Evolutionary conservation across 73 alveolate genomes (phyloP), one percentile per base, ranked within the genome.

Genomic region (Symbiodinium natans): DNA sequence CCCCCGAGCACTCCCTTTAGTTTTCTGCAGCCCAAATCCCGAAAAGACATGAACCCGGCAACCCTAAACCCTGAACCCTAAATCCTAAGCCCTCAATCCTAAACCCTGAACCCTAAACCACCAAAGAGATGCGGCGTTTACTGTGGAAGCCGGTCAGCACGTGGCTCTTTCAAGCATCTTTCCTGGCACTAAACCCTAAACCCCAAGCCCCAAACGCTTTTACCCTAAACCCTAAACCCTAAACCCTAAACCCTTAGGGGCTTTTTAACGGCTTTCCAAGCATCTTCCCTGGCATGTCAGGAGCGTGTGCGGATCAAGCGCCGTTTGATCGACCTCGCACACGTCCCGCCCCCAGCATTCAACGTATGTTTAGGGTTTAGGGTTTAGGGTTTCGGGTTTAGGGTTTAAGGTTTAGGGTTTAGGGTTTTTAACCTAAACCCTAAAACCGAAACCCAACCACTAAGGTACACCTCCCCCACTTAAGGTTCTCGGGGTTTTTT

Each of bases 301-400:
- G 95, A 89, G 86, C 75, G 95, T 46, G 95, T 89, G 41, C 86
- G 95, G 2, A 89, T 89, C 95, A 89, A 89, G 95, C 86, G 95
- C 27, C 95, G 95, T 21, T 74, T 89, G 29, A 89, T 89, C 48
- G 95, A 89, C 46, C 75, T 89, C 82, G 95, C 95, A 31, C 95
- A 89, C 46, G 94, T n/a, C 27, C 27, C 40, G 36, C 11, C 38
- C 93, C 25, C 29, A 86, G 93, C 39, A 21, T 13, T 9, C 46
- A 27, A 9, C n/a, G n/a, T n/a, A n/a, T n/a, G n/a, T 13, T 46
- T 6, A 13, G 33, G 40, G 38, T 63, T 63, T 63, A 23, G 80
- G 80, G 40, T n/a, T 46, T 1, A 1, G 80, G 15, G 21, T 63
- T 63, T 23, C 33, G 40, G 80, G 39, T 63, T 63, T 63, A 9